Evolutionary conservation across 805 yeast genomes (phyloP), one percentile per base, ranked within the genome.

Genomic region (Myxozyma sirexii): DNA sequence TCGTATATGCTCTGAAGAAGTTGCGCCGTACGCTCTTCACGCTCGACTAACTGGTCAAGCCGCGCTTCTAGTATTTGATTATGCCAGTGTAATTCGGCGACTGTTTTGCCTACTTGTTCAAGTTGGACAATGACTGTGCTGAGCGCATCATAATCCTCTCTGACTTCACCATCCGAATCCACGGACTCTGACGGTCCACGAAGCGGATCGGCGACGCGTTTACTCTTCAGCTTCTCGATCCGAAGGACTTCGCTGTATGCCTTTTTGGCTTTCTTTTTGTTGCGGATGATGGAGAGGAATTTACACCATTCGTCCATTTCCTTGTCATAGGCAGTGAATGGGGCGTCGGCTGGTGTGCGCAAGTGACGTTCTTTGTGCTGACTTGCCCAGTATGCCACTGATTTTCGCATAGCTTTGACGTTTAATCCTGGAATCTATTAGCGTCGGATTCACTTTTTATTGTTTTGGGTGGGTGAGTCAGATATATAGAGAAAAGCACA

Each of bases 341-440:
- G 45, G 2, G 45, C n/a, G 3, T 21, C 27, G 6, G 45, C 7
- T 6, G 7, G 24, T 8, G 5, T 19, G 5, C 8, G 45, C 13
- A 21, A 12, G 13, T 23, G 45, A 10, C 24, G 45, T 10, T 41
- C 45, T 41, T 41, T 21, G 45, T 41, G 45, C 15, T 41, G 45
- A 8, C 27, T 12, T 2, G 45, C 26, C 45, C 45, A 41, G 27
- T 41, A 41, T 2, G 45, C 45, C 45, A 41, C 21, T 41, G 45
- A 41, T 21, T 41, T 41, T 19, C 45, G 45, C 45, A 41, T 41
- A 10, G 45, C 45, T 41, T 41, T 41, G 3, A 41, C 45, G 45
- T 41, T 41, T 19, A 41, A n/a, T 4, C 41, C 41, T 31, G 35
- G 35, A 31, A n/a, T n/a, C n/a, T n/a, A n/a, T n/a, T n/a, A n/a